Evolutionary conservation across 2,329 filamentous ascomycete genomes (phyloP).

Genomic region (Aspergillus sclerotialis): DNA sequence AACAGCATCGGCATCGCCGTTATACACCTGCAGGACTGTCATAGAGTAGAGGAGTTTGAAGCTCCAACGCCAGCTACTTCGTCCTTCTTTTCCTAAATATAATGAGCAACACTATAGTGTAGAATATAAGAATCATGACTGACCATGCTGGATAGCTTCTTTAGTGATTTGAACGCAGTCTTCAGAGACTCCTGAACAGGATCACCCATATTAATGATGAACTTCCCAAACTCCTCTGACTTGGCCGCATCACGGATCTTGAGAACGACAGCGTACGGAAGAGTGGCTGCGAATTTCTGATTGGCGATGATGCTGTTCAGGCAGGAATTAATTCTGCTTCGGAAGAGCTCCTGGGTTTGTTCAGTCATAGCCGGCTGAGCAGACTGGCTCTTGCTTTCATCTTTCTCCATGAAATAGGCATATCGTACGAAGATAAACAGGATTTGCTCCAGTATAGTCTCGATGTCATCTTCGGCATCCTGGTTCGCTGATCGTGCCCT

Average conservation of each 20-base stretch:
- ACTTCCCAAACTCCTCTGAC: slow-evolving; percentile 29
- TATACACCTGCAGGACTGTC: slow-evolving; percentile 81
- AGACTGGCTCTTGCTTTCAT: slow-evolving; percentile 19
- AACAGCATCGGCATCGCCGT: slow-evolving; percentile 78
- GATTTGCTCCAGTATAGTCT: slow-evolving; percentile 38
- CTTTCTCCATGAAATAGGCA: slow-evolving; percentile 42
- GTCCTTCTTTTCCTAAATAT: slow-evolving; percentile 47
- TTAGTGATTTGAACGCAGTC: slow-evolving; percentile 35
- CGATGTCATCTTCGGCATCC: slow-evolving; percentile 27
- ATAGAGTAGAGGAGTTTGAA: slow-evolving; percentile 77
- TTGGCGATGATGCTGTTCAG: slow-evolving; percentile 45
- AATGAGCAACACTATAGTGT: slow-evolving; percentile 9
- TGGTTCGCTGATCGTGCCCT: slow-evolving; percentile 31
- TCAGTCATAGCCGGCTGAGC: slow-evolving; percentile 41
- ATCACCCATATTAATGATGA: slow-evolving; percentile 44
- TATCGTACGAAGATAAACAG: slow-evolving; percentile 42
- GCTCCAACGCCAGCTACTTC: slow-evolving; percentile 46
- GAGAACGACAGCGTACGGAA: slow-evolving; percentile 35
- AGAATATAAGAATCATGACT: background rate
- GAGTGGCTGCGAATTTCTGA: slow-evolving; percentile 26
- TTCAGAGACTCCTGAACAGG: slow-evolving; percentile 36
- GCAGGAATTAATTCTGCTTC: slow-evolving; percentile 49
- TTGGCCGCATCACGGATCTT: slow-evolving; percentile 33
- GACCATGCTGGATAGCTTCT: slow-evolving; percentile 32
- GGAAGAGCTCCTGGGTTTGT: slow-evolving; percentile 45